Conservation (phyloP, 768 basidiomycete species). For the Leccinum truebloodii region DNA sequence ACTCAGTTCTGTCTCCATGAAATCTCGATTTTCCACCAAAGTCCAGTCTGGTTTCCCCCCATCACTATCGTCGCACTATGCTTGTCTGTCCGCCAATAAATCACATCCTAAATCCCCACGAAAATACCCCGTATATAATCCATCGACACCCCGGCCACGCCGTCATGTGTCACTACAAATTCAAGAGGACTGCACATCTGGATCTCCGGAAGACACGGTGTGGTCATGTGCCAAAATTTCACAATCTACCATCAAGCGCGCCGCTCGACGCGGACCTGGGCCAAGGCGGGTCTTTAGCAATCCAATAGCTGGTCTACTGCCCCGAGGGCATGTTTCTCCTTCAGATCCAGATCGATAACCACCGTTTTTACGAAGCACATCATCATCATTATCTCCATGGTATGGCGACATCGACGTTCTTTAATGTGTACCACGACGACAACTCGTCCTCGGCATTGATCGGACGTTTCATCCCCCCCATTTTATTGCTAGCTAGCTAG, state of each 20-base stretch:
- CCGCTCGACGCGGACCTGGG: constrained; percentile 25
- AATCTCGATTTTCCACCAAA: constrained; percentile 20
- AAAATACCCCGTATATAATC: constrained; percentile 10
- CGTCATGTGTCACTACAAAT: constrained; percentile 13
- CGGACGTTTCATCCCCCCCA: constrained; percentile 3
- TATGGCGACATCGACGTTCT: constrained; percentile 13
- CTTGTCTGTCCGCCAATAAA: constrained; percentile 5
- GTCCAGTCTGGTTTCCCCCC: constrained; percentile 6
- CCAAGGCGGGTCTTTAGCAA: constrained; percentile 26
- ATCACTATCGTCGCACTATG: constrained; percentile 6
- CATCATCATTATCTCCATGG: not conserved
- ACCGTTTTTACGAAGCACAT: constrained; percentile 13
- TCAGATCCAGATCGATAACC: constrained; percentile 1
- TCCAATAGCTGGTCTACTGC: constrained; percentile 16
- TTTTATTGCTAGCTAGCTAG: constrained; percentile 21
- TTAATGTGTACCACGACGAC: constrained; percentile 14
- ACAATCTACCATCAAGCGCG: constrained; percentile 26
- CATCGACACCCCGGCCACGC: constrained; percentile 11
- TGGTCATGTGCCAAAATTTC: constrained; percentile 37
- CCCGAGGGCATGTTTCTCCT: constrained; percentile 7
- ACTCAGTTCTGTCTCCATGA: constrained; percentile 22
- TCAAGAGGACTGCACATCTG: constrained; percentile 7
- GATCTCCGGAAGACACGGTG: constrained; percentile 12
- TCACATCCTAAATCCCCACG: constrained; percentile 6
- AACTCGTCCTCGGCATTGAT: constrained; percentile 6